These are phyloP conservation scores for Aspergillus fischeri DNA, from an alignment of 2,329 filamentous ascomycete genomes.

Conservation along the genomic window DNA sequence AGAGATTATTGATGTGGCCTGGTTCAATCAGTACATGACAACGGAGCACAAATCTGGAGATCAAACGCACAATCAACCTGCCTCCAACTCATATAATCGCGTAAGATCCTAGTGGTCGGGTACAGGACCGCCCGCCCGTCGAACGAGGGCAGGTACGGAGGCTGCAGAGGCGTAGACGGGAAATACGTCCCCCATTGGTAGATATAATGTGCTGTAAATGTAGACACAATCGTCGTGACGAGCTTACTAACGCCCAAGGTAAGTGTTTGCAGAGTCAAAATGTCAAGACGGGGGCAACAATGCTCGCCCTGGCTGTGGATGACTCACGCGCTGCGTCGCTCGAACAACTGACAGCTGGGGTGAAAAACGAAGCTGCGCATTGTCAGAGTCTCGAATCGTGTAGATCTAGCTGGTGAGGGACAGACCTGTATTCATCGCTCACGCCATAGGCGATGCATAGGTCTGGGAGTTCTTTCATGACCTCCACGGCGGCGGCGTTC, in stretches of 20 bases:
- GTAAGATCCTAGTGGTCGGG: slow-evolving; percentile 72
- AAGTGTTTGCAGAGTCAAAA: background rate
- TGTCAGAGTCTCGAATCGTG: background rate
- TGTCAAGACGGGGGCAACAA: background rate
- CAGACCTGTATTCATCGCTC: slow-evolving; percentile 77
- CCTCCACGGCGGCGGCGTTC: slow-evolving; percentile 84
- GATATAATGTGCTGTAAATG: slow-evolving; percentile 89
- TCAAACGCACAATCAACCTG: slow-evolving; percentile 79
- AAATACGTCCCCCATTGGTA: slow-evolving; percentile 76
- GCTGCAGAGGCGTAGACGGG: slow-evolving; percentile 62
- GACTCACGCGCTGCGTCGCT: slow-evolving; percentile 70
- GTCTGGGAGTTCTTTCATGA: slow-evolving; percentile 79
- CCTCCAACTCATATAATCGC: slow-evolving; percentile 95
- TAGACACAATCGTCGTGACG: slow-evolving; percentile 83
- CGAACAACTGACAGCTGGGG: slow-evolving; percentile 76
- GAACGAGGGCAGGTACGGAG: slow-evolving; percentile 75
- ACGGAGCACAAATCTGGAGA: slow-evolving; percentile 1
- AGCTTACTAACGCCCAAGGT: slow-evolving; percentile 65
- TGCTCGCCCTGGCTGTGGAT: background rate
- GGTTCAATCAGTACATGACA: slow-evolving; percentile 2
- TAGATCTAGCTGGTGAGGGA: background rate
- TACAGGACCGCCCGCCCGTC: slow-evolving; percentile 90
- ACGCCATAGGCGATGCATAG: slow-evolving; percentile 86
- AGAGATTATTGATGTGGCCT: slow-evolving; percentile 98
- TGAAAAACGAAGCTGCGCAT: slow-evolving; percentile 80